Evolutionary conservation across 306 rosid genomes (phyloP).

Genomic region (Cicer arietinum): DNA sequence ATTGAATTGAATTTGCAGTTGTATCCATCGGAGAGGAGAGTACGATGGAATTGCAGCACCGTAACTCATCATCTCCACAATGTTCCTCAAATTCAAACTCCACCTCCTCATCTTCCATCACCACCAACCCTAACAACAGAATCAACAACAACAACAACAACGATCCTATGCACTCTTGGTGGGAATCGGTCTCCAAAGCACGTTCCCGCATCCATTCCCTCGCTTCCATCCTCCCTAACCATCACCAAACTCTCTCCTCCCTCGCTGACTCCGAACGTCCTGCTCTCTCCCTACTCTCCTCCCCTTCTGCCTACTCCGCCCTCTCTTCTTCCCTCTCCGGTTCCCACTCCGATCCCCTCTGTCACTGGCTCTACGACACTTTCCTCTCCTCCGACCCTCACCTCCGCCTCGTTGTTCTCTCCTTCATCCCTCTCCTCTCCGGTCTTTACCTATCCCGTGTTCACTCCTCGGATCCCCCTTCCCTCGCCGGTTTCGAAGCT

Average conservation of each 20-base stretch:
- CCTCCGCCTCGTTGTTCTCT: constrained; percentile 84
- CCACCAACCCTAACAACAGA: not conserved
- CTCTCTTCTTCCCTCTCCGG: constrained; percentile 70
- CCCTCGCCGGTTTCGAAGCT: constrained; percentile 94
- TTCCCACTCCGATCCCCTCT: constrained; percentile 86
- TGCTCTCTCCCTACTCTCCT: constrained; percentile 90
- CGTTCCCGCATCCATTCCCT: constrained; percentile 91
- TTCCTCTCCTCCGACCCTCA: constrained; percentile 87
- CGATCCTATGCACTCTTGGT: constrained; percentile 95
- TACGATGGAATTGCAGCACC: constrained; percentile 53
- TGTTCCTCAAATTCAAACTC: constrained; percentile 26
- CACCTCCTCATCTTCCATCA: constrained; percentile 36
- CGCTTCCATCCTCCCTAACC: constrained; percentile 58
- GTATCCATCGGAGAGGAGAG: too few relatives aligned
- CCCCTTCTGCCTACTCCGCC: constrained; percentile 66
- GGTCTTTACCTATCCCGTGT: constrained; percentile 82
- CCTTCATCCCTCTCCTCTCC: constrained; percentile 86
- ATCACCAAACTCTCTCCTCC: constrained; percentile 56
- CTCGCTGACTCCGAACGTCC: constrained; percentile 98
- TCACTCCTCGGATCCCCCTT: constrained; percentile 68
- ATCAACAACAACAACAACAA: not conserved
- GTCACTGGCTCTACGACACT: constrained; percentile 98
- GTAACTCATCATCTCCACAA: constrained; percentile 44
- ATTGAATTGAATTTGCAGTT: too few relatives aligned
- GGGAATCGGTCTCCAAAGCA: constrained; percentile 94